A percentile compares a stretch with the other conserved stretches of the same genome.
phyloP scores from a whole-genome alignment of 2,329 filamentous ascomycete genomes.

The Gnomoniopsis sp. region DNA sequence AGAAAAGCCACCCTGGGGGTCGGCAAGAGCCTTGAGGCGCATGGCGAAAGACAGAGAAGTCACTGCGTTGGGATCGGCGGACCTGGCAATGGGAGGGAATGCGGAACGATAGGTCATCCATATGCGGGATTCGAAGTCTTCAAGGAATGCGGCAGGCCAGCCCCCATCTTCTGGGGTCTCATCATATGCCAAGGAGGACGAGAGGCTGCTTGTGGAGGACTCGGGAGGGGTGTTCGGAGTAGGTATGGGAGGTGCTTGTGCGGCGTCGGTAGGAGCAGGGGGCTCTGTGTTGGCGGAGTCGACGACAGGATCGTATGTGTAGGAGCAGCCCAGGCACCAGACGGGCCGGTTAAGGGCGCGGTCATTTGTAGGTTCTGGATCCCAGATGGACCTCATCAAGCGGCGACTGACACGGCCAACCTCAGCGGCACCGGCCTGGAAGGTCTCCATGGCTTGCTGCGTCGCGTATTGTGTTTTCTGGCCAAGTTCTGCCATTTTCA shows the following conservation, averaged over 20 bases:
- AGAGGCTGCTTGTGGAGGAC: constrained; percentile 48
- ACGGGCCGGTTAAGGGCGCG: constrained; percentile 63
- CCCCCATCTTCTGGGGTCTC: constrained; percentile 47
- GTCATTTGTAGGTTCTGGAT: constrained; percentile 83
- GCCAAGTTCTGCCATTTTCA: constrained; percentile 14
- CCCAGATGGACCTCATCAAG: constrained; percentile 89
- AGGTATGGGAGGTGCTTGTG: constrained; percentile 11
- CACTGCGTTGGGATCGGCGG: constrained; percentile 67
- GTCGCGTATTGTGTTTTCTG: constrained; percentile 18
- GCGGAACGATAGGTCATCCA: constrained; percentile 96
- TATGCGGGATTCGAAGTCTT: constrained; percentile 87
- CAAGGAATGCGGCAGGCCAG: constrained; percentile 83
- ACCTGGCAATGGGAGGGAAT: constrained; percentile 79
- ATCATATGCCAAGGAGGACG: constrained; percentile 48
- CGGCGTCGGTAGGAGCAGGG: constrained; percentile 15
- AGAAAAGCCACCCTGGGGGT: constrained; percentile 72
- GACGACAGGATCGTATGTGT: constrained; percentile 37
- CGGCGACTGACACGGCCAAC: constrained; percentile 73
- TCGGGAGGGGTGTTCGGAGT: constrained; percentile 44
- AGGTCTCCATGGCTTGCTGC: constrained; percentile 30
- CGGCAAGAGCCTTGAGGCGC: constrained; percentile 74
- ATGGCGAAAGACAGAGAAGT: constrained; percentile 78
- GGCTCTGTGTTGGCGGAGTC: constrained; percentile 8
- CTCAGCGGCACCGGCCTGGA: constrained; percentile 35
- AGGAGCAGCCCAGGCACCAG: constrained; percentile 71